Evolutionary conservation across 129 eudicot genomes (phyloP).

Genomic region (Ambrosia trifida): DNA sequence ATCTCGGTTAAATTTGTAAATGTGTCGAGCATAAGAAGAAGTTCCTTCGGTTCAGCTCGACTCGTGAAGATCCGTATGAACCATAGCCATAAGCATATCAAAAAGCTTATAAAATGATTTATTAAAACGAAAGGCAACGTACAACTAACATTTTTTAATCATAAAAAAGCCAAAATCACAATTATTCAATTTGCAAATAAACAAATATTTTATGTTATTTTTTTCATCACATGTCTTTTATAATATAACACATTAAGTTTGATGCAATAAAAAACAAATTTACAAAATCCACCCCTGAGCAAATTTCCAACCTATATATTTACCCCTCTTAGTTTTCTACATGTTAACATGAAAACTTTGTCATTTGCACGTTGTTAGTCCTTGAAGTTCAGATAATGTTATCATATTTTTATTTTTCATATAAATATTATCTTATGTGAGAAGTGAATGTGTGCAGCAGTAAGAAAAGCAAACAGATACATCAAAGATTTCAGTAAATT

Average conservation of each 20-base stretch:
- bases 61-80: no score
- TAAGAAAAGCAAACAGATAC: no score
- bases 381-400: not conserved
- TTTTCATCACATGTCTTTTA: constrained; percentile 20
- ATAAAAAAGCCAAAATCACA: constrained; percentile 5
- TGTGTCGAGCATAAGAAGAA: no score
- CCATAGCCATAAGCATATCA: not conserved
- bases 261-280: not conserved
- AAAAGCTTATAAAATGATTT: not conserved
- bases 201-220: not conserved
- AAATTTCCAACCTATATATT: not conserved
- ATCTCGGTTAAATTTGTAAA: no score
- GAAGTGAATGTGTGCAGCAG: no score
- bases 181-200: constrained; percentile 14
- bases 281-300: not conserved
- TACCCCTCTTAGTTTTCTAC: not conserved
- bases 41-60: no score
- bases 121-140: not conserved
- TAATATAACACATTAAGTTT: not conserved
- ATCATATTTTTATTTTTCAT: not conserved
- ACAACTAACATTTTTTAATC: constrained; percentile 18
- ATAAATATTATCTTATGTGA: not conserved
- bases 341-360: constrained; percentile 1
- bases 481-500: not conserved
- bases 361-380: not conserved